Base-by-base conservation (phyloP, 2,329 filamentous ascomycete species). In the Cladophialophora immunda region DNA sequence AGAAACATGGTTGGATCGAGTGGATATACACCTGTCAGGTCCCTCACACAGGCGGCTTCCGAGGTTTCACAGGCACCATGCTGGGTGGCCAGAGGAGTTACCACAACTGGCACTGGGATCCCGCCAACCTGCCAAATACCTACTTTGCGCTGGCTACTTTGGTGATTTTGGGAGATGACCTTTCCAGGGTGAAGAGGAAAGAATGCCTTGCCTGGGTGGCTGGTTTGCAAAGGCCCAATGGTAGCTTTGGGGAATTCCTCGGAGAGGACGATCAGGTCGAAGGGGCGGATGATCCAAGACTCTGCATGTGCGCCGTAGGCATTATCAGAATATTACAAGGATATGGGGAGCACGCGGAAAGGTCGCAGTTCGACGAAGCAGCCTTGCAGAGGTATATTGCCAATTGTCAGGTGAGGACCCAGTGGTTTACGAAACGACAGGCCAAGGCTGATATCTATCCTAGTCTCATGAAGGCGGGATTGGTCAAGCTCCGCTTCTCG, bases 11-110 rank as follows among this genome's bases (percentile, higher is more conserved):
- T 53, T 88, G 87, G 76, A 83, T 87, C 61, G 81, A 88, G 67
- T 98, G 94, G 93, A 88, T 98, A 53, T 90, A 98, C 68, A 84
- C 85, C 52, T 93, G 94, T 75, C 94, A 97, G 78, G 91, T 97
- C 73, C 90, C 92, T 0, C 83, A 87, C 38, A 68, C 70, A 9
- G 95, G 95, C 30, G 95, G 95, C 17, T 98, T 99, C 80, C 90
- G 92, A 70, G 94, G 93, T 47, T 93, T 92, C 69, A 91, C 94
- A 1, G 92, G 79, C 77, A 96, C 84, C 71, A 75, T 86, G 76
- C 79, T 89, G 73, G 78, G 83, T 58, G 72, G 80, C 71, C 78
- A 79, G 73, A 64, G 83, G 72, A 83, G 81, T 74, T 74, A 84
- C 2, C 80, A 82, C 41, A 88, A 88, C 73, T 81, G 82, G 62